Percentiles rank a stretch among this genome's conserved stretches.
These are phyloP conservation scores for Candida insectalens DNA, from an alignment of 805 yeast genomes.

Conservation along the genomic window DNA sequence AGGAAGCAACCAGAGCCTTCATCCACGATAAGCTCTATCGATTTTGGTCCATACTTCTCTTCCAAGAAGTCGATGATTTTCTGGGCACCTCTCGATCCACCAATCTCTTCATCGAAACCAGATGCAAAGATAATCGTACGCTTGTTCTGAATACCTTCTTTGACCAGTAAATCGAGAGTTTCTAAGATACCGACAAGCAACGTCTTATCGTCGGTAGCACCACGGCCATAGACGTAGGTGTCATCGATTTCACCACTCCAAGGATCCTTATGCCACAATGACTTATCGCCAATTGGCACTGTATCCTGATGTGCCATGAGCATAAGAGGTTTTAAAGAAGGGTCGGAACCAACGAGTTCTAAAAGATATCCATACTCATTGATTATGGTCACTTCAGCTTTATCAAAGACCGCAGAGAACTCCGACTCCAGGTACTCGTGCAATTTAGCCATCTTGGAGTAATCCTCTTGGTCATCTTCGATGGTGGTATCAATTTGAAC, in stretches of 20 bases:
- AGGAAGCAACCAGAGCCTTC: constrained; percentile 30
- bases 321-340: constrained; percentile 31
- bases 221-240: constrained; percentile 29
- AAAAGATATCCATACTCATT: constrained; percentile 59
- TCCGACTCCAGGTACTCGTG: constrained; percentile 15
- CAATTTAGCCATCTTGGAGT: constrained; percentile 14
- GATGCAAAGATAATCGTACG: constrained; percentile 37
- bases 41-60: constrained; percentile 30
- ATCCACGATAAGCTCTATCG: constrained; percentile 35
- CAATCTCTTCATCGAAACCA: constrained; percentile 42
- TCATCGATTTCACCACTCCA: constrained; percentile 30
- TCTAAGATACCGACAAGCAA: constrained; percentile 31
- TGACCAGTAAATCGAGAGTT: constrained; percentile 20
- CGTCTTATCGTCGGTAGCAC: constrained; percentile 34
- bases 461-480: constrained; percentile 14
- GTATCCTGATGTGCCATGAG: constrained; percentile 43
- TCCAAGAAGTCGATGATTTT: constrained; percentile 20
- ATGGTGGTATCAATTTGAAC: constrained; percentile 44
- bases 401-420: constrained; percentile 42
- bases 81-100: constrained; percentile 28
- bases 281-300: constrained; percentile 35
- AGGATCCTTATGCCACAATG: constrained; percentile 32
- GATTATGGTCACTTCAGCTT: constrained; percentile 39
- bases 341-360: constrained; percentile 32
- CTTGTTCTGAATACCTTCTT: constrained; percentile 27